Conservation (phyloP, 495 filamentous ascomycete species). For the Trichocladium uniseriatum region DNA sequence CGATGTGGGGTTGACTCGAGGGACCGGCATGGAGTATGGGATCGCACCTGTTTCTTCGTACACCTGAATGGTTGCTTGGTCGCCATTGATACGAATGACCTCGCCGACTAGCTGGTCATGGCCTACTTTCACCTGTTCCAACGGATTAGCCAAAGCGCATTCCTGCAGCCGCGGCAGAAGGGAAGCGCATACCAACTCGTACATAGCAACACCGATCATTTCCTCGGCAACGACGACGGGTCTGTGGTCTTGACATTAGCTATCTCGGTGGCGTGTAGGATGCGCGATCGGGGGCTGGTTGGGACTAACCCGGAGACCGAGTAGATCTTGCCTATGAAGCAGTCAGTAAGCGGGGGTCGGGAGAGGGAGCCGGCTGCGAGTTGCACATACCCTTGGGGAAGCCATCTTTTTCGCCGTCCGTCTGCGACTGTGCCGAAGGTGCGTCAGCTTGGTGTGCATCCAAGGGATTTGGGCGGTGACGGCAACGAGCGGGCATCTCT, state of each 20-base stretch:
- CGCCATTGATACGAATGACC: conserved; percentile 93
- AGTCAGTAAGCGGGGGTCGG: conserved; percentile 18
- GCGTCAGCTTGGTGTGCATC: background rate
- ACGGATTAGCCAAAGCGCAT: conserved; percentile 12
- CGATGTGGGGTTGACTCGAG: background rate
- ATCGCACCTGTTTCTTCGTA: conserved; percentile 99
- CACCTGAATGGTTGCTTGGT: conserved; percentile 95
- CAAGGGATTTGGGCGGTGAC: background rate
- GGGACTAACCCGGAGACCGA: conserved; percentile 65
- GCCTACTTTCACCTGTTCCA: conserved; percentile 67
- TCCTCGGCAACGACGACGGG: conserved; percentile 96
- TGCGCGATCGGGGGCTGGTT: conserved; percentile 1
- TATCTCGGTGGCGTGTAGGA: background rate
- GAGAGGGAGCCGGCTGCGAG: background rate
- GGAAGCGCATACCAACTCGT: conserved; percentile 66
- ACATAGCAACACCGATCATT: conserved; percentile 99
- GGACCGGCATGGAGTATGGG: conserved; percentile 32
- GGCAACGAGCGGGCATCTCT: background rate
- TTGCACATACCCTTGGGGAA: conserved; percentile 27
- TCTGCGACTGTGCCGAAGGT: conserved; percentile 13
- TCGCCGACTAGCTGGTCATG: conserved; percentile 86
- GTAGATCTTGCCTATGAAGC: conserved; percentile 57
- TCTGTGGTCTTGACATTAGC: conserved; percentile 38
- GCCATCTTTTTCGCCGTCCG: conserved; percentile 32
- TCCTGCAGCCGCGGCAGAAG: conserved; percentile 28